Conservation (phyloP, 257 asterid species). For the Ophiorrhiza pumila region DNA sequence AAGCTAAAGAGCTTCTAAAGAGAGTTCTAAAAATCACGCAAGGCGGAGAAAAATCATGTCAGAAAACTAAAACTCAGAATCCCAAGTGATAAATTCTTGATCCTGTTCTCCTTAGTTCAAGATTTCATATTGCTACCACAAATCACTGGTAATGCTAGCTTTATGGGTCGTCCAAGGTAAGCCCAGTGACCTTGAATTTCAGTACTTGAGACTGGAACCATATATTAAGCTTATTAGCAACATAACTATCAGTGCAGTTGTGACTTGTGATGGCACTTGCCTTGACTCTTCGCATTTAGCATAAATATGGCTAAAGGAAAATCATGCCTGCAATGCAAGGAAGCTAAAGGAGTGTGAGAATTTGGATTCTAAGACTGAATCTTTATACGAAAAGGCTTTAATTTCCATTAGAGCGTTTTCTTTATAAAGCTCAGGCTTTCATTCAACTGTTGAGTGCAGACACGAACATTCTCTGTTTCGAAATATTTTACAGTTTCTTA, state of each 20-base stretch:
- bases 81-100: conserved; percentile 14
- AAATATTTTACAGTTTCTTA: too few species aligned
- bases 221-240: conserved; percentile 14
- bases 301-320: conserved; percentile 8
- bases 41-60: background rate
- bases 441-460: too few species aligned
- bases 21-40: conserved; percentile 1
- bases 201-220: conserved; percentile 10
- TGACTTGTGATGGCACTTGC: conserved; percentile 13
- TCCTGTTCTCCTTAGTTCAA: conserved; percentile 14
- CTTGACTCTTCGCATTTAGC: conserved; percentile 13
- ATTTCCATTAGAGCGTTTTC: too few species aligned
- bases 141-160: conserved; percentile 17
- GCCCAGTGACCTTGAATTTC: conserved; percentile 9
- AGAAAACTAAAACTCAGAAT: conserved; percentile 4
- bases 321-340: background rate
- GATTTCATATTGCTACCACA: conserved; percentile 27
- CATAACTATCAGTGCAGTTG: background rate
- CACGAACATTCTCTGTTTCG: too few species aligned
- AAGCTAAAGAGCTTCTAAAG: conserved; percentile 3
- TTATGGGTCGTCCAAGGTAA: conserved; percentile 19
- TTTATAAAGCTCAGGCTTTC: too few species aligned
- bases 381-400: conserved; percentile 9
- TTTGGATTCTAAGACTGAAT: conserved; percentile 4
- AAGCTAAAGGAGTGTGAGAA: conserved; percentile 7